A percentile compares a stretch with the other conserved stretches of the same genome.
phyloP scores from a whole-genome alignment of 2,329 filamentous ascomycete genomes.

The Chaetomium strumarium region DNA sequence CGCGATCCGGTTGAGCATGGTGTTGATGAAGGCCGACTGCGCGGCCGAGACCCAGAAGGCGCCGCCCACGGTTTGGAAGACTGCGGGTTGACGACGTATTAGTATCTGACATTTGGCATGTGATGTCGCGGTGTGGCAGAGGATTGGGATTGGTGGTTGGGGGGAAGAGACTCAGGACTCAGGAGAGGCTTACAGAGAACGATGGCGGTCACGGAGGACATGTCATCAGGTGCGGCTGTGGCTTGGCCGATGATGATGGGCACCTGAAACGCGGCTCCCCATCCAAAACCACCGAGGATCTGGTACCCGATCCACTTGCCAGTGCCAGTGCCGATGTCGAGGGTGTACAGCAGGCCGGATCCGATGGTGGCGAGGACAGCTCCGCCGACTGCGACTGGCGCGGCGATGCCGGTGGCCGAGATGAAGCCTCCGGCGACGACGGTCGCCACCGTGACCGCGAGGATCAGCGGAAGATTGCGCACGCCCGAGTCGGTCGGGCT shows the following conservation, averaged over 20 bases:
- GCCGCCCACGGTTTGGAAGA: conserved; percentile 40
- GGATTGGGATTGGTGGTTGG: too few relatives aligned
- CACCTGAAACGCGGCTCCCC: conserved; percentile 36
- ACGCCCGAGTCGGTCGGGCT: conserved; percentile 33
- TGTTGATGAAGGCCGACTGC: conserved; percentile 36
- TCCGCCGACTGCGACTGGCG: conserved; percentile 34
- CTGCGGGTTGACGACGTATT: conserved; percentile 6
- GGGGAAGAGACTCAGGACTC: not conserved
- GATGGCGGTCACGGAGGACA: conserved; percentile 26
- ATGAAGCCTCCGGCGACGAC: conserved; percentile 29
- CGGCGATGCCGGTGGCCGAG: conserved; percentile 28
- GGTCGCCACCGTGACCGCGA: conserved; percentile 30
- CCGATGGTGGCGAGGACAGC: conserved; percentile 32
- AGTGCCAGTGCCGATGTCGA: conserved; percentile 28
- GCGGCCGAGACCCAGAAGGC: conserved; percentile 40
- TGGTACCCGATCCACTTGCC: conserved; percentile 43
- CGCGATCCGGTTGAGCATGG: conserved; percentile 25
- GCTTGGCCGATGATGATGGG: conserved; percentile 40
- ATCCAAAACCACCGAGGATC: conserved; percentile 38
- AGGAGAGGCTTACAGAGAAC: conserved; percentile 24
- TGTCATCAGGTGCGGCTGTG: conserved; percentile 25
- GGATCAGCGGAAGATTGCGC: conserved; percentile 33
- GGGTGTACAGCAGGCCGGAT: conserved; percentile 33
- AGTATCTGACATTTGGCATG: not conserved
- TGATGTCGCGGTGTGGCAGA: not conserved